A percentile compares a stretch with the other conserved stretches of the same genome.
Conservation (phyloP, 331 rosid species). For the Spiraea crenata region DNA sequence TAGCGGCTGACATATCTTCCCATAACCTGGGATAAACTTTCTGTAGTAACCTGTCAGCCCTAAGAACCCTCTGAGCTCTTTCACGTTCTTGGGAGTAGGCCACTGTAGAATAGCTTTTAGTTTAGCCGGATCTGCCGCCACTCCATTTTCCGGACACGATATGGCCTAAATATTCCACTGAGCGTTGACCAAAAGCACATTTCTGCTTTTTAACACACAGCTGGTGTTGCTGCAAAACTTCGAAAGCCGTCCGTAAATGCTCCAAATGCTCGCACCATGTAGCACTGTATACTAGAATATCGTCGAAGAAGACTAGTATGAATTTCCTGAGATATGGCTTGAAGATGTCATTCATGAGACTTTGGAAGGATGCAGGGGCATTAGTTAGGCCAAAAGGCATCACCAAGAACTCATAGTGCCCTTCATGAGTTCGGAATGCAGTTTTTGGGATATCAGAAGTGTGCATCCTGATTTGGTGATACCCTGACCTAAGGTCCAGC, state of each 20-base stretch:
- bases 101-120: background rate
- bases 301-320: background rate
- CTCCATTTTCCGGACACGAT: background rate
- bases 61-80: background rate
- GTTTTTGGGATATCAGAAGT: background rate
- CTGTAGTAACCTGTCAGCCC: background rate
- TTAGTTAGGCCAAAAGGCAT: background rate
- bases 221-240: background rate
- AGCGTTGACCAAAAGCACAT: background rate
- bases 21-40: background rate
- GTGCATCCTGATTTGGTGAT: background rate
- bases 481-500: conserved; percentile 1
- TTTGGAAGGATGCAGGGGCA: background rate
- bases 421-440: background rate
- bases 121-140: background rate
- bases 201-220: background rate
- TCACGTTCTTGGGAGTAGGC: background rate
- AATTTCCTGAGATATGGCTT: background rate
- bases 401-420: conserved; percentile 2
- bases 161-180: background rate
- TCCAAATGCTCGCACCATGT: background rate
- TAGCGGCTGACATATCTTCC: no score
- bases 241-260: background rate
- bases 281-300: background rate
- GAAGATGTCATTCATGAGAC: conserved; percentile 1